Evolutionary conservation across 768 basidiomycete species (phyloP).

Genomic region (Pholiota molesta): DNA sequence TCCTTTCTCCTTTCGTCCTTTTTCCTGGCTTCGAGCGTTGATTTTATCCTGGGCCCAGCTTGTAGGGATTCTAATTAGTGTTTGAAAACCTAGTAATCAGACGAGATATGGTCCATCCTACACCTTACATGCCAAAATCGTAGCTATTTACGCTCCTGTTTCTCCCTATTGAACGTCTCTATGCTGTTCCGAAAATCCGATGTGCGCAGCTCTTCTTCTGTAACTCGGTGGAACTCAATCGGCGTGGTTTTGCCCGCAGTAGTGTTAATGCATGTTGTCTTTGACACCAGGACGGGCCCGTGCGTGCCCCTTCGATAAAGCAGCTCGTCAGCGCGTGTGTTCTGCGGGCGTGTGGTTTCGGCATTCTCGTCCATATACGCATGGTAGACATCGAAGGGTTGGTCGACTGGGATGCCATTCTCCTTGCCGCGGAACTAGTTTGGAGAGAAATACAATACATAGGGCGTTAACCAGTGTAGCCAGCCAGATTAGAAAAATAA

Average conservation of each 20-base stretch:
- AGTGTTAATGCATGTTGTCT: not conserved
- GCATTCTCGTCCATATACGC: not conserved
- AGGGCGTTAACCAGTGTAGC: not conserved
- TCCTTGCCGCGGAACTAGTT: not conserved
- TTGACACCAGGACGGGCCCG: not conserved
- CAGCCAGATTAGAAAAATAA: not conserved
- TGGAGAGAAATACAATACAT: not conserved
- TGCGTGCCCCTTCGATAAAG: not conserved
- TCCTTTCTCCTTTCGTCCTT: too few relatives aligned
- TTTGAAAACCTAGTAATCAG: too few relatives aligned
- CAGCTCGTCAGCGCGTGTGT: not conserved
- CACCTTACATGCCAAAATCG: not conserved
- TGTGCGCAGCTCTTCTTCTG: not conserved
- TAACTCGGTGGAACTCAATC: not conserved
- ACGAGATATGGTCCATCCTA: too few relatives aligned
- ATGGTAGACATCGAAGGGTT: not conserved
- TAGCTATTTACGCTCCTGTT: not conserved
- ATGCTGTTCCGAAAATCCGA: not conserved
- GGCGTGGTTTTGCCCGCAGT: not conserved
- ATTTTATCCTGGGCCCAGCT: too few relatives aligned
- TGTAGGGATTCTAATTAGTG: too few relatives aligned
- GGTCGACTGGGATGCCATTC: not conserved
- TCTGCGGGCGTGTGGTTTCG: not conserved
- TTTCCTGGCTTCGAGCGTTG: too few relatives aligned
- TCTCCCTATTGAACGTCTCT: not conserved